A percentile compares a stretch with the other conserved stretches of the same genome.
These are phyloP conservation scores for Tuber microsphaerosporum DNA, from an alignment of 495 filamentous ascomycete species.

Conservation along the genomic window DNA sequence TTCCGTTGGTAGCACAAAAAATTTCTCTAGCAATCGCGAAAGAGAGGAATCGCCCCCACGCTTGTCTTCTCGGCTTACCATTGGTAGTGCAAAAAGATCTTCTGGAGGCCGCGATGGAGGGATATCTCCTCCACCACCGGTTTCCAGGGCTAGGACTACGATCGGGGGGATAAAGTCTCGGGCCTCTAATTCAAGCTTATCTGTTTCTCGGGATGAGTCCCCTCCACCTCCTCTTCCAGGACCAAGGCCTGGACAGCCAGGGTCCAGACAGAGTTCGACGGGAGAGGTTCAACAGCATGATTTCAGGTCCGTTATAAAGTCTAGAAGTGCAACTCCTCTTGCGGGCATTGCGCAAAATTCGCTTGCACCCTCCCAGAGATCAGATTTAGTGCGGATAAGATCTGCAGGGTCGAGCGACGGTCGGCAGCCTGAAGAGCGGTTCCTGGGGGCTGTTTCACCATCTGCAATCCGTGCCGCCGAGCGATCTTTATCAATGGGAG, in stretches of 20 bases:
- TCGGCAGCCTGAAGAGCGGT: not conserved
- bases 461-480: not conserved
- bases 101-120: slow-evolving; percentile 15
- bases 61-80: not conserved
- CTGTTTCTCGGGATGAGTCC: slow-evolving; percentile 32
- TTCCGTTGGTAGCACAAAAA: slow-evolving; percentile 5
- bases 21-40: not conserved
- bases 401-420: not conserved
- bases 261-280: not conserved
- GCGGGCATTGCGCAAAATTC: slow-evolving; percentile 16
- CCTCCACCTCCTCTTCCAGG: slow-evolving; percentile 39
- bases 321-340: slow-evolving; percentile 22
- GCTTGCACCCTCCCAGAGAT: not conserved
- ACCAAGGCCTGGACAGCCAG: slow-evolving; percentile 23
- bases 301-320: slow-evolving; percentile 20
- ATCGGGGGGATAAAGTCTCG: slow-evolving; percentile 18
- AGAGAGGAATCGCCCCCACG: not conserved
- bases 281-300: slow-evolving; percentile 2
- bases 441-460: not conserved
- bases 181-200: slow-evolving; percentile 18
- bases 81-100: not conserved
- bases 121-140: slow-evolving; percentile 16
- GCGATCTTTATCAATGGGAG: not conserved
- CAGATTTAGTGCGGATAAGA: slow-evolving; percentile 3
- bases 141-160: slow-evolving; percentile 14